Evolutionary conservation across 2,329 filamentous ascomycete species (phyloP).

Genomic region (Tolypocladium inflatum): DNA sequence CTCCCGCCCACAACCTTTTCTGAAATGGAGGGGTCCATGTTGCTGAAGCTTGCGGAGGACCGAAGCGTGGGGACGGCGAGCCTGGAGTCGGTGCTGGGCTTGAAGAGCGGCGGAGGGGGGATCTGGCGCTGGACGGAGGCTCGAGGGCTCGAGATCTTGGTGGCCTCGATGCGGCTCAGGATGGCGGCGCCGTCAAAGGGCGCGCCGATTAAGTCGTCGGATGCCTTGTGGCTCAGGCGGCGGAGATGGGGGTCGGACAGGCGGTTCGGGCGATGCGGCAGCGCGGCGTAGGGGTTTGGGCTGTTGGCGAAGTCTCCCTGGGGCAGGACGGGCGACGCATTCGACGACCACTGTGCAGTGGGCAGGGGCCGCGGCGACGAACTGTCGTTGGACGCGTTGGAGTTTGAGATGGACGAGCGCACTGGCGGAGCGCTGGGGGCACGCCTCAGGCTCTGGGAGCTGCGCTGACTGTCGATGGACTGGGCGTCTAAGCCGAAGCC

Average conservation of each 20-base stretch:
- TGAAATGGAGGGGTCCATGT: conserved; percentile 27
- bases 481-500: conserved; percentile 44
- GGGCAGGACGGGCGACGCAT: conserved; percentile 36
- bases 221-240: conserved; percentile 18
- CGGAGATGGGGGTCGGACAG: conserved; percentile 9
- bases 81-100: conserved; percentile 44
- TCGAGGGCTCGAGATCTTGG: conserved; percentile 27
- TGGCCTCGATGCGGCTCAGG: conserved; percentile 49
- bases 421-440: conserved; percentile 49
- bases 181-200: conserved; percentile 57
- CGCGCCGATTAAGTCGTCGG: conserved; percentile 54
- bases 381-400: conserved; percentile 39
- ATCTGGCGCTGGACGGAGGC: conserved; percentile 19
- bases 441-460: conserved; percentile 52
- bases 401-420: conserved; percentile 36
- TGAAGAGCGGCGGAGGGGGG: conserved; percentile 26
- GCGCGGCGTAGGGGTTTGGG: conserved; percentile 5
- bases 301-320: conserved; percentile 29
- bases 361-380: conserved; percentile 38
- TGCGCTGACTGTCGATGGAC: conserved; percentile 52
- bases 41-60: conserved; percentile 48
- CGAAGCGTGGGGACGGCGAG: conserved; percentile 45
- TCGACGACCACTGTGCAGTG: conserved; percentile 28
- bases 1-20: conserved; percentile 24
- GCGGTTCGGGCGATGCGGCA: conserved; percentile 9